Evolutionary conservation across 495 filamentous ascomycete genomes (phyloP).

Genomic region (Penicillium salamii): DNA sequence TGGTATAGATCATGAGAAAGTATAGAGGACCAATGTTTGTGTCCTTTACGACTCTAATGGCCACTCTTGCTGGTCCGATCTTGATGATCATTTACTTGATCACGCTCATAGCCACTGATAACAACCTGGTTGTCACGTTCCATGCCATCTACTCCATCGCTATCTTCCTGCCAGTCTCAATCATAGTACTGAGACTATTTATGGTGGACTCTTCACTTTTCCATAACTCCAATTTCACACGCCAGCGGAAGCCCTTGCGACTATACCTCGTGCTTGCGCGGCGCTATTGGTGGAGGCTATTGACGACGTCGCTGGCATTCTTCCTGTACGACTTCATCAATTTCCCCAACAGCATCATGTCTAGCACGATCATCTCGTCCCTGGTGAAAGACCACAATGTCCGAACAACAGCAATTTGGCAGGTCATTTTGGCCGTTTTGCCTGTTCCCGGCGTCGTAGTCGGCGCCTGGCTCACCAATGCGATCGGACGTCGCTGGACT

Average conservation of each 20-base stretch:
- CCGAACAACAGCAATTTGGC: conserved; percentile 34
- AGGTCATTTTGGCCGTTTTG: conserved; percentile 34
- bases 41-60: conserved; percentile 37
- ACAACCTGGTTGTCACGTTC: conserved; percentile 31
- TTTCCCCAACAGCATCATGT: conserved; percentile 39
- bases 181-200: conserved; percentile 29
- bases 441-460: conserved; percentile 35
- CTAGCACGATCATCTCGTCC: conserved; percentile 37
- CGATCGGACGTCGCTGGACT: conserved; percentile 30
- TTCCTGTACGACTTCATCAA: conserved; percentile 40
- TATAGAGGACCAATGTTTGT: conserved; percentile 34
- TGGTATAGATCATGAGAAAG: conserved; percentile 18
- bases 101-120: conserved; percentile 30
- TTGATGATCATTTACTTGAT: conserved; percentile 35
- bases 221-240: conserved; percentile 28
- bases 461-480: conserved; percentile 33
- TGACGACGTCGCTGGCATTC: conserved; percentile 32
- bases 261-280: conserved; percentile 26
- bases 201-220: conserved; percentile 36
- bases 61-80: conserved; percentile 30
- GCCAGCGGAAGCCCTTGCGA: conserved; percentile 13
- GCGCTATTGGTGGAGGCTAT: conserved; percentile 29
- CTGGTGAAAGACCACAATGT: conserved; percentile 31
- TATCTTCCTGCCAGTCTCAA: conserved; percentile 26
- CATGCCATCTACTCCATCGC: conserved; percentile 35